These are phyloP conservation scores for Bipolaris gigantea DNA, from an alignment of 2,329 filamentous ascomycete genomes.

Conservation along the genomic window DNA sequence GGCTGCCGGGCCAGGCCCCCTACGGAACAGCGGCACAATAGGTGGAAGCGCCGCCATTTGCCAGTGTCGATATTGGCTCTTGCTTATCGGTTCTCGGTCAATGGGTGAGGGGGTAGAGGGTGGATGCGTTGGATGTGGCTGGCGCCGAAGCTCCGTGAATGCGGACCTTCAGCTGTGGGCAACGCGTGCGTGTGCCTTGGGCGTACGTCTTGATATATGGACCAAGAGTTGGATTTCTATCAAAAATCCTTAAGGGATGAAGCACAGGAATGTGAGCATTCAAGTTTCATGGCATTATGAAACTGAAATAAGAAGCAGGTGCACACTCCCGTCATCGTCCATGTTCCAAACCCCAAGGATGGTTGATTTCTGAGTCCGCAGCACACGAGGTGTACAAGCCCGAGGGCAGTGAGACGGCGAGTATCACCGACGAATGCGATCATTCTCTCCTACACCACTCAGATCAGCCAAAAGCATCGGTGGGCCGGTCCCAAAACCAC, in stretches of 20 bases:
- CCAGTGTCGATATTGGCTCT: slow-evolving; percentile 2
- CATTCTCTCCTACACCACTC: slow-evolving; percentile 9
- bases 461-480: slow-evolving; percentile 10
- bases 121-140: slow-evolving; percentile 5
- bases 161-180: slow-evolving; percentile 5
- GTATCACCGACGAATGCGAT: slow-evolving; percentile 5
- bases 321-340: background rate
- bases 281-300: slow-evolving; percentile 5
- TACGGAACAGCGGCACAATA: slow-evolving; percentile 4
- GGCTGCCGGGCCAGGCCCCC: background rate
- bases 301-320: slow-evolving; percentile 4
- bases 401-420: slow-evolving; percentile 7
- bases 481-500: slow-evolving; percentile 3
- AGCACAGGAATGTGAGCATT: background rate
- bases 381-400: slow-evolving; percentile 6
- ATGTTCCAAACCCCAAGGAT: slow-evolving; percentile 1
- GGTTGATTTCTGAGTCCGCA: slow-evolving; percentile 8
- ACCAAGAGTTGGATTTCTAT: background rate
- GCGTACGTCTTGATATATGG: slow-evolving; percentile 2
- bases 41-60: slow-evolving; percentile 9
- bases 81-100: slow-evolving; percentile 1
- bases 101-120: background rate
- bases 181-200: slow-evolving; percentile 3
- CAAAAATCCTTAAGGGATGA: background rate
- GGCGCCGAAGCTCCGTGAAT: slow-evolving; percentile 9